Base-by-base conservation (phyloP, 177 flowering plant species). In the Vitis hybrid region DNA sequence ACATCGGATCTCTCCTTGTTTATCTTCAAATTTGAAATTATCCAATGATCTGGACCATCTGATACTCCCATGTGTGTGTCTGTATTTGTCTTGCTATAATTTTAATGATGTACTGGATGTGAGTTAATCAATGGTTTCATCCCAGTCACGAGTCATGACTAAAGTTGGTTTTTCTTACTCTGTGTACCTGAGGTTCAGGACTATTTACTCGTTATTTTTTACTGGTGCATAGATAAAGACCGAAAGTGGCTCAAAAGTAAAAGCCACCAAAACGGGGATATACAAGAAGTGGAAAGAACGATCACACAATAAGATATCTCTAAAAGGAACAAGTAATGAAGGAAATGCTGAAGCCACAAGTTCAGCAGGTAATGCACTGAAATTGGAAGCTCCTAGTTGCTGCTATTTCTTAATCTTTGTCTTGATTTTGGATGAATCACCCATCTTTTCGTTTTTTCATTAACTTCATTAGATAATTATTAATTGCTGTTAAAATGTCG, bases 211-310 rank as follows among this genome's bases (percentile, higher is more conserved):
- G 45, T 31, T 55, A 26, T 5, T 51, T 22, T 29, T 14, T 48
- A 2, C 53, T 71, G 58, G 55, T 57, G 22, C 66, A 68, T 63
- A 93, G 98, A 69, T 93, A 57, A 91, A 86, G 81, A 90, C 90
- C 49, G 98, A 94, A 75, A 77, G 97, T 77, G 97, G 98, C 31
- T 77, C 90, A 12, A 92, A 86, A 78, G 84, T 84, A 29, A 89
- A 84, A 68, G 87, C 91, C 66, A 75, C 55, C 19, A 94, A 86
- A 75, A 89, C 97, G 26, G 98, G 97, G 50, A 90, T 94, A 68
- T 94, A 94, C 83, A 86, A 91, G 78, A 92, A 79, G 69, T 94
- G 99, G 99, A 87, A 87, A 72, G 90, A 86, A 63, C 81, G 76
- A 18, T 83, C 95, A 9, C 99, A 93, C 81, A 82, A 39, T 52